A percentile compares a stretch with the other conserved stretches of the same genome.
Conservation (phyloP, 352 stramenopile species). For the Pythium scleroteichum region DNA sequence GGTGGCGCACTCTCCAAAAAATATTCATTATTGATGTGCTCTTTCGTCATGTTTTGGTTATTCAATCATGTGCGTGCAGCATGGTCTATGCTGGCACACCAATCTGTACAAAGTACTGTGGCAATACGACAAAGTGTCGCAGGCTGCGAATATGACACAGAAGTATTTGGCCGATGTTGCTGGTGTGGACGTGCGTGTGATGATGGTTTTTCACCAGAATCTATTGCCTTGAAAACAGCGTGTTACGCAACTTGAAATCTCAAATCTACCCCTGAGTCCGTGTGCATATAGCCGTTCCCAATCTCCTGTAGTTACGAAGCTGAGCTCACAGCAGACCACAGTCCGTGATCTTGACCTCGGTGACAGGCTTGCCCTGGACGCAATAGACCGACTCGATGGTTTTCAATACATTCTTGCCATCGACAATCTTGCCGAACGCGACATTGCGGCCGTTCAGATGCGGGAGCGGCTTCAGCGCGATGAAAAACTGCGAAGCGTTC, state of each 20-base stretch:
- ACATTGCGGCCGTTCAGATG: constrained; percentile 89
- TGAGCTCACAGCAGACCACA: constrained; percentile 75
- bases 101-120: too few species aligned
- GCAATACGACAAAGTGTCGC: too few species aligned
- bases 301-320: constrained; percentile 22
- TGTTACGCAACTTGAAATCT: neutral
- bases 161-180: too few species aligned
- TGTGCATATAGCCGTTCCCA: neutral
- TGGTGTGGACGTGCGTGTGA: neutral
- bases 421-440: constrained; percentile 86
- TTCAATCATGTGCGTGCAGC: too few species aligned
- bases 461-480: constrained; percentile 86
- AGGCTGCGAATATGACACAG: too few species aligned
- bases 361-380: constrained; percentile 82
- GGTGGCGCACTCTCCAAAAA: neutral
- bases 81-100: too few species aligned
- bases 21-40: constrained; percentile 10
- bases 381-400: constrained; percentile 82
- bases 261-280: neutral
- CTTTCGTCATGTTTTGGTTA: too few species aligned
- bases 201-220: constrained; percentile 23
- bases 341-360: constrained; percentile 75
- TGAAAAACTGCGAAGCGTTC: constrained; percentile 99
- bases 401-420: constrained; percentile 82
- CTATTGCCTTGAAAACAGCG: constrained; percentile 35